Evolutionary conservation across 176 grass and related monocot genomes (phyloP).

Genomic region (Aegilops sharonensis): DNA sequence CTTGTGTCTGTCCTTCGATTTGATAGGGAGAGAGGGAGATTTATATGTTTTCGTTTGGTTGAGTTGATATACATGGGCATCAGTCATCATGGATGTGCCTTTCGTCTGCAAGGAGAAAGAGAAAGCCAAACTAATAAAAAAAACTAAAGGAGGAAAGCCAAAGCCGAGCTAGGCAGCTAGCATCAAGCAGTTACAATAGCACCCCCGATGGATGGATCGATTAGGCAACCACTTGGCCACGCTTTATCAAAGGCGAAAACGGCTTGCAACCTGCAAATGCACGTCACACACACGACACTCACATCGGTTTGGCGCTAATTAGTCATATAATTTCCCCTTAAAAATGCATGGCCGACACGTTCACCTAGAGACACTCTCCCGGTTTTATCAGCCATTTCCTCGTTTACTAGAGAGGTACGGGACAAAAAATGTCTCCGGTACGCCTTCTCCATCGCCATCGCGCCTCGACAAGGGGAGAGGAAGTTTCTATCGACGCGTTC

Average conservation of each 20-base stretch:
- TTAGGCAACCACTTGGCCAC: not conserved
- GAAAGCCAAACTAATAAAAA: not conserved
- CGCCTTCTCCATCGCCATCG: not conserved
- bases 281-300: not conserved
- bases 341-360: not conserved
- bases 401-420: not conserved
- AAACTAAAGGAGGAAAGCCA: not conserved
- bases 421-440: not conserved
- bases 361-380: not conserved
- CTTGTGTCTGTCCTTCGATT: not conserved
- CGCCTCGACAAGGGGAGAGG: not conserved
- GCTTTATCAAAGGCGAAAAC: slow-evolving; percentile 51
- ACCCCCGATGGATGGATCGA: not conserved
- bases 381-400: not conserved
- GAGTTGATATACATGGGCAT: not conserved
- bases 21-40: too few relatives aligned
- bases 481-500: not conserved
- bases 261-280: slow-evolving; percentile 4
- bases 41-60: not conserved
- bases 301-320: not conserved
- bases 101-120: not conserved
- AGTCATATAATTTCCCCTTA: not conserved
- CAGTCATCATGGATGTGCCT: slow-evolving; percentile 21
- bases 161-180: not conserved
- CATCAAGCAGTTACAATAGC: not conserved